Conservation (phyloP, 1,139 yeast species). For the Diutina sp. region DNA sequence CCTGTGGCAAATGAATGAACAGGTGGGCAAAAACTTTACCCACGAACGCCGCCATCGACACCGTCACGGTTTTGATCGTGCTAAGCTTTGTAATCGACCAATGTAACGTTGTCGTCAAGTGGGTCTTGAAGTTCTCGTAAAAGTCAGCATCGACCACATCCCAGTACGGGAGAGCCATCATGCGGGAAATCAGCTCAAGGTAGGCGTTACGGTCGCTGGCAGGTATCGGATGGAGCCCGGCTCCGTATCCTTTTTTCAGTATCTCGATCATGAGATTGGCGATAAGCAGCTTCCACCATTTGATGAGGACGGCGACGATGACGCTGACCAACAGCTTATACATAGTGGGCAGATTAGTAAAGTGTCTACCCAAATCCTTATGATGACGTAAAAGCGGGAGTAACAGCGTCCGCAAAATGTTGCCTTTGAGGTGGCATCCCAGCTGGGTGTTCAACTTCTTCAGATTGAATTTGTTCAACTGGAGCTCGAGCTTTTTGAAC, state of each 20-base stretch:
- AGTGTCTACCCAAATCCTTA: constrained; percentile 14
- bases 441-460: constrained; percentile 17
- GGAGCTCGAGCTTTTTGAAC: constrained; percentile 31
- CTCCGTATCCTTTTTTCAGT: neutral
- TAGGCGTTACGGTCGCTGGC: constrained; percentile 54
- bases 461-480: constrained; percentile 34
- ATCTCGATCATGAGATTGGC: constrained; percentile 15
- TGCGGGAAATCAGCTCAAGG: constrained; percentile 59
- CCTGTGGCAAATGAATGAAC: constrained; percentile 47
- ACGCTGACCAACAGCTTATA: constrained; percentile 23
- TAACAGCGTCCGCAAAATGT: constrained; percentile 52
- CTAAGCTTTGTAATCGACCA: constrained; percentile 39
- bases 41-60: constrained; percentile 57
- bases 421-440: constrained; percentile 42
- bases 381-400: constrained; percentile 47
- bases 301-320: constrained; percentile 27
- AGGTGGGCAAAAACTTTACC: constrained; percentile 69
- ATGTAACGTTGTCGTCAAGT: constrained; percentile 42
- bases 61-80: constrained; percentile 40
- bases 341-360: constrained; percentile 13
- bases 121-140: constrained; percentile 12
- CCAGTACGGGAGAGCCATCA: constrained; percentile 61
- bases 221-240: neutral
- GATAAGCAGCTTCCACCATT: constrained; percentile 61
- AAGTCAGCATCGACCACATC: constrained; percentile 12